These are phyloP conservation scores for Heliosperma pusillum DNA, from an alignment of 148 eudicot species.

Conservation along the genomic window DNA sequence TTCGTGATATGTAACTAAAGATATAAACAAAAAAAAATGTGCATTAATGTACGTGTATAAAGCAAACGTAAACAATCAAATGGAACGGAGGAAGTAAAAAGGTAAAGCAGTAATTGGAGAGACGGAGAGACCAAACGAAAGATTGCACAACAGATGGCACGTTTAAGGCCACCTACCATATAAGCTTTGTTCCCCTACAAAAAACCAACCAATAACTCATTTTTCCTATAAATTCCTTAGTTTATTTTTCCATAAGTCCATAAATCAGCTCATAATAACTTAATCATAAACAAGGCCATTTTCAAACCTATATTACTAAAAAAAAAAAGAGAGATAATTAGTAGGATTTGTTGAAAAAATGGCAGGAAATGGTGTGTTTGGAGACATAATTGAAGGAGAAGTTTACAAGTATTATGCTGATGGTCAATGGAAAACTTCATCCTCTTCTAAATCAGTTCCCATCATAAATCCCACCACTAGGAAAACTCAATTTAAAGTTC, in stretches of 20 bases:
- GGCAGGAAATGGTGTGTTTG: constrained; percentile 77
- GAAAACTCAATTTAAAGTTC: constrained; percentile 81
- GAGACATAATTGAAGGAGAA: constrained; percentile 74
- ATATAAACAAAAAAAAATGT: too few relatives aligned
- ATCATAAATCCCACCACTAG: constrained; percentile 90
- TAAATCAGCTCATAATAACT: neutral
- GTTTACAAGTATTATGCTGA: constrained; percentile 79
- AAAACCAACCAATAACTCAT: neutral
- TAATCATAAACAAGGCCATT: neutral
- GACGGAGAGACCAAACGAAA: neutral
- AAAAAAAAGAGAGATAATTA: too few relatives aligned
- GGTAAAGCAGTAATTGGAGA: too few relatives aligned
- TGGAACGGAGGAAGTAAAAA: too few relatives aligned
- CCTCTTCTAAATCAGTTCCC: constrained; percentile 80
- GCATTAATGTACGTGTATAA: too few relatives aligned
- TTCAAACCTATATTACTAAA: neutral
- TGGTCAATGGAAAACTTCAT: constrained; percentile 80
- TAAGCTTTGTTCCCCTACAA: neutral
- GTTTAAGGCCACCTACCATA: constrained; percentile 27
- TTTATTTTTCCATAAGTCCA: neutral
- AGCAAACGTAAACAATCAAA: too few relatives aligned
- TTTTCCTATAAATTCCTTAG: neutral
- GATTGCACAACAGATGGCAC: constrained; percentile 18
- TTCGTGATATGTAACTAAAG: too few relatives aligned
- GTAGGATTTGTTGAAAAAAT: constrained; percentile 31